Base-by-base conservation (phyloP, 257 asterid species). In the Nicotiana sylvestris region DNA sequence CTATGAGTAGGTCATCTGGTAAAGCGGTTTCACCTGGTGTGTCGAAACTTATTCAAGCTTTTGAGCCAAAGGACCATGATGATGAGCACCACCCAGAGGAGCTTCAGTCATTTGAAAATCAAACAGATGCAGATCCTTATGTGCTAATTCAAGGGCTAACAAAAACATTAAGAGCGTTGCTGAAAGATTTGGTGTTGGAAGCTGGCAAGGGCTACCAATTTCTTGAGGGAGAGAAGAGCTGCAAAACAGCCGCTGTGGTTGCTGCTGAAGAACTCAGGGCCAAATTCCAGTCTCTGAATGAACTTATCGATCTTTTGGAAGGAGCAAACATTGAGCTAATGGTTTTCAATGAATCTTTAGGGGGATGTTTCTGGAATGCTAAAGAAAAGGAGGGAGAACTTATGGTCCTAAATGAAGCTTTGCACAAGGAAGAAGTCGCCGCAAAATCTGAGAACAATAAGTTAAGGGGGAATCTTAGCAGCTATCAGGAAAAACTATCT, bases 11-110 rank as follows among this genome's bases (percentile, higher is more conserved):
- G 78, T 89, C 94, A 12, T 86, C 80, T 74, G 90, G 86, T 78
- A 89, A 90, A 86, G 83, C 76, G 51, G 92, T 35, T 81, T 81
- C 94, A 56, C 86, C 95, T 84, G 93, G 91, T 87, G 96, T 95
- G 79, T 95, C 97, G 61, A 90, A 85, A 86, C 92, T 95, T 88
- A 94, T 94, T 90, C 95, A 94, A 68, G 93, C 97, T 85, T 96
- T 94, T 85, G 99, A 94, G 92, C 62, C 93, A 60, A 93, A 91
- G 82, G 80, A 62, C 76, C 86, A 87, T 4, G 78, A 82, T 67
- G 96, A 92, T 81, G 97, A 91, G 84, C 82, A 84, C 76, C 94
- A 90, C 46, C 33, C 83, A 58, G 92, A 86, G 84, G 90, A 89
- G 72, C 29, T 85, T 78, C 81, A 81, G 78, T 53, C 86, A 12